Conservation (phyloP, 225 moss, liverwort and hornwort species). For the Climacium dendroides region DNA sequence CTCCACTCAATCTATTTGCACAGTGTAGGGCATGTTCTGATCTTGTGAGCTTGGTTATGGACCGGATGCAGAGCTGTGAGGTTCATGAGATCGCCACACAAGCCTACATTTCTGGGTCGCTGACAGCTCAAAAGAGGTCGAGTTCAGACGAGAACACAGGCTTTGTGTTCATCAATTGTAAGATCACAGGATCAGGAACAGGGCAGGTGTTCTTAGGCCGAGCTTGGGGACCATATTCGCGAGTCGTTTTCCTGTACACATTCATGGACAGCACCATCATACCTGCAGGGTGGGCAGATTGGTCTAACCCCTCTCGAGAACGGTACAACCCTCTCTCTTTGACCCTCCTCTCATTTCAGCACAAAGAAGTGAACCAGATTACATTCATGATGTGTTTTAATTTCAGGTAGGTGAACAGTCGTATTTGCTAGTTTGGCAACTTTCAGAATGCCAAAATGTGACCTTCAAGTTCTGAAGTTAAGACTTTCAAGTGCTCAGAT, state of each 20-base stretch:
- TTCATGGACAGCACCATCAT: not conserved
- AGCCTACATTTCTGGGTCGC: not conserved
- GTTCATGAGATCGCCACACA: not conserved
- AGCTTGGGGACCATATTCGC: not conserved
- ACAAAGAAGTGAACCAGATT: not conserved
- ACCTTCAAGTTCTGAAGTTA: not conserved
- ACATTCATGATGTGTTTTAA: not conserved
- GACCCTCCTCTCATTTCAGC: not conserved
- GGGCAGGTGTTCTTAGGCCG: slow-evolving; percentile 1
- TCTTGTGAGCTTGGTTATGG: not conserved
- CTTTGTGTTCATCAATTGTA: slow-evolving; percentile 1
- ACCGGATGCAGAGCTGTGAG: not conserved
- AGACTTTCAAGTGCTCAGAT: not conserved
- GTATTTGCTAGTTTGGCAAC: not conserved
- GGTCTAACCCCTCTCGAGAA: not conserved
- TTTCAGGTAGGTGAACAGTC: not conserved
- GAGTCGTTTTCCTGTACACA: not conserved
- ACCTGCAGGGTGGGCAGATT: not conserved
- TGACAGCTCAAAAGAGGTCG: slow-evolving; percentile 1
- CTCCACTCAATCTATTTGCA: not conserved
- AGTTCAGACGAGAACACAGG: not conserved
- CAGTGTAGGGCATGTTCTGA: not conserved
- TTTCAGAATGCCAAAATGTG: not conserved
- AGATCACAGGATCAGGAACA: not conserved
- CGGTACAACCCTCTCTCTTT: not conserved